Evolutionary conservation across 257 asterid genomes (phyloP).

Genomic region (Thymus mandschuricus): DNA sequence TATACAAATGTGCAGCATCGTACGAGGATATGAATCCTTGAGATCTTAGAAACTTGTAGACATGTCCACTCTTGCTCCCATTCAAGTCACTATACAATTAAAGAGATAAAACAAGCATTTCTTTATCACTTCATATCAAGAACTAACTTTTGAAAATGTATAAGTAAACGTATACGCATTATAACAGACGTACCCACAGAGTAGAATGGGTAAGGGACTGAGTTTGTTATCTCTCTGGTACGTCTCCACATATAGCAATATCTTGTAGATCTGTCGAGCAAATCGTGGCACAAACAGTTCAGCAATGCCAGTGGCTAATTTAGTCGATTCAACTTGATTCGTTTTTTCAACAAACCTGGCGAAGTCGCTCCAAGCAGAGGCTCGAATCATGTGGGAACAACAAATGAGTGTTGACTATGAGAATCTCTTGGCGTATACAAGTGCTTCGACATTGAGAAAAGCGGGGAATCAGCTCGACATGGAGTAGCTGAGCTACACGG

Average conservation of each 20-base stretch:
- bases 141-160: background rate
- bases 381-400: constrained; percentile 93
- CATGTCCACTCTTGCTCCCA: constrained; percentile 96
- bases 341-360: constrained; percentile 59
- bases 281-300: constrained; percentile 18
- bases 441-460: constrained; percentile 54
- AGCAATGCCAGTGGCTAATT: constrained; percentile 5
- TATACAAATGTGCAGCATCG: constrained; percentile 94
- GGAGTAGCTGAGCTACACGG: constrained; percentile 96
- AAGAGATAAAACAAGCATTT: constrained; percentile 17
- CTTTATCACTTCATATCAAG: constrained; percentile 17
- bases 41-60: constrained; percentile 90
- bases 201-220: constrained; percentile 87
- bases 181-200: constrained; percentile 68
- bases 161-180: background rate
- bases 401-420: constrained; percentile 90
- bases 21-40: constrained; percentile 95
- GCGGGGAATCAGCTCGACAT: constrained; percentile 76
- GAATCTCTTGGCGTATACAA: constrained; percentile 75
- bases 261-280: constrained; percentile 75
- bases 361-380: constrained; percentile 84
- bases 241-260: constrained; percentile 76
- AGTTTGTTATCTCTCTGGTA: constrained; percentile 86
- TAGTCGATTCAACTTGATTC: no score
- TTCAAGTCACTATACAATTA: constrained; percentile 77